phyloP scores from a whole-genome alignment of 202 grass and related monocot species.

The Brachypodium distachyon region DNA sequence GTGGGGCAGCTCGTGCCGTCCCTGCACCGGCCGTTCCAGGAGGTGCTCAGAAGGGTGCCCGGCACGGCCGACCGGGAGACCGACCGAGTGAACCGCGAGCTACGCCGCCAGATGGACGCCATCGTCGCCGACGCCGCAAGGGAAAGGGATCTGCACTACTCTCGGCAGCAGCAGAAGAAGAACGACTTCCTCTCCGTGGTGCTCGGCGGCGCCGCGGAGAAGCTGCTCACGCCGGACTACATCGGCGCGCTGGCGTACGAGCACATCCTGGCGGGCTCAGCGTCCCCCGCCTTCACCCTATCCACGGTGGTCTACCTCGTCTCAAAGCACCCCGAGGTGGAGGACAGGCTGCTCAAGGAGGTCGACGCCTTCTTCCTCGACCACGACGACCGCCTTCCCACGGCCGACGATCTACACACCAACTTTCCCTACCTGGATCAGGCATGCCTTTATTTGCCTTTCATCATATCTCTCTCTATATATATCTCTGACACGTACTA shows the following conservation, averaged over 20 bases:
- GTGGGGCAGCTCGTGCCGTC: neutral
- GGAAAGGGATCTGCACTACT: neutral
- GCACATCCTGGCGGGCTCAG: constrained; percentile 15
- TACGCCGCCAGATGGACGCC: neutral
- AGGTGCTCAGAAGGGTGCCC: neutral
- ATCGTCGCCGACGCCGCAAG: constrained; percentile 2
- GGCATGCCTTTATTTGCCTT: neutral
- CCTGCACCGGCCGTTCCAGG: constrained; percentile 5
- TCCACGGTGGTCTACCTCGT: constrained; percentile 4
- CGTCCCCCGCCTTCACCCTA: constrained; percentile 15
- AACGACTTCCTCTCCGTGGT: constrained; percentile 26
- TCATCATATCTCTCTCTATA: no score
- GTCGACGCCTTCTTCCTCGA: neutral
- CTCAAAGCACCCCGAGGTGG: constrained; percentile 16
- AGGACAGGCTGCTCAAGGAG: constrained; percentile 19
- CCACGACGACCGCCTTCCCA: neutral
- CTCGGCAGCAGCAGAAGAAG: constrained; percentile 5
- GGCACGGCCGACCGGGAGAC: constrained; percentile 6
- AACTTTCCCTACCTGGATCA: constrained; percentile 30
- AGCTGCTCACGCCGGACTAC: constrained; percentile 23
- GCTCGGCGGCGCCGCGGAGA: neutral
- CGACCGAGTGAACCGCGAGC: neutral
- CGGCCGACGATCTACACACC: neutral
- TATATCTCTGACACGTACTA: no score
- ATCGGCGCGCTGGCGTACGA: constrained; percentile 16